phyloP scores from a whole-genome alignment of 108 stramenopile species.

The Skeletonema tropicum region DNA sequence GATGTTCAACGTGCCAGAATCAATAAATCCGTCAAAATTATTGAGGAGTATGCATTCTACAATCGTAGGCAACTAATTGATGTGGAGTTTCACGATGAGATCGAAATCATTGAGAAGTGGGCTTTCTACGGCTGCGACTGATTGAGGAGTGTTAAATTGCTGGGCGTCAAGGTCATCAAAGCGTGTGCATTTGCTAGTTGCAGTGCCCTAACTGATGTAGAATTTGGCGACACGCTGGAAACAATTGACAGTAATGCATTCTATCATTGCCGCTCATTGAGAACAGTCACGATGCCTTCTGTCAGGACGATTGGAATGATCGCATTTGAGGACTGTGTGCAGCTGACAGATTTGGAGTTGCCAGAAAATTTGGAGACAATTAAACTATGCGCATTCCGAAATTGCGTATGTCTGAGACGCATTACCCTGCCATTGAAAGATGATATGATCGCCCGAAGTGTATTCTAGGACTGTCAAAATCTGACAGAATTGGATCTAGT shows the following conservation, averaged over 20 bases:
- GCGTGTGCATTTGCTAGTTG: background rate
- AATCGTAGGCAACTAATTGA: background rate
- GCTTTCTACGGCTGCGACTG: background rate
- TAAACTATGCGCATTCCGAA: background rate
- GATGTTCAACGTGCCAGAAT: background rate
- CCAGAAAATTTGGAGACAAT: no score
- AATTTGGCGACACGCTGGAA: background rate
- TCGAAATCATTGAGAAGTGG: background rate
- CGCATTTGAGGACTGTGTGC: background rate
- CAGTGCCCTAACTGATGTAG: background rate
- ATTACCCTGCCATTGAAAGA: background rate
- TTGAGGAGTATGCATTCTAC: background rate
- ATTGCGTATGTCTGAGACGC: background rate
- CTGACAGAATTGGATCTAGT: background rate
- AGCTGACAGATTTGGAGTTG: background rate
- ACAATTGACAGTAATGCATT: background rate
- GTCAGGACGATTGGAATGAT: background rate
- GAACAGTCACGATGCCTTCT: background rate
- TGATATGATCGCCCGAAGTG: background rate
- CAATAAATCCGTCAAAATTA: background rate
- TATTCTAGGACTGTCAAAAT: background rate
- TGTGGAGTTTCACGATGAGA: background rate
- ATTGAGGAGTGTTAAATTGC: background rate
- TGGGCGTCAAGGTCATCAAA: background rate
- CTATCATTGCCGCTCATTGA: background rate